Base-by-base conservation (phyloP, 441 rosid genomes). In the Gossypium schwendimanii region DNA sequence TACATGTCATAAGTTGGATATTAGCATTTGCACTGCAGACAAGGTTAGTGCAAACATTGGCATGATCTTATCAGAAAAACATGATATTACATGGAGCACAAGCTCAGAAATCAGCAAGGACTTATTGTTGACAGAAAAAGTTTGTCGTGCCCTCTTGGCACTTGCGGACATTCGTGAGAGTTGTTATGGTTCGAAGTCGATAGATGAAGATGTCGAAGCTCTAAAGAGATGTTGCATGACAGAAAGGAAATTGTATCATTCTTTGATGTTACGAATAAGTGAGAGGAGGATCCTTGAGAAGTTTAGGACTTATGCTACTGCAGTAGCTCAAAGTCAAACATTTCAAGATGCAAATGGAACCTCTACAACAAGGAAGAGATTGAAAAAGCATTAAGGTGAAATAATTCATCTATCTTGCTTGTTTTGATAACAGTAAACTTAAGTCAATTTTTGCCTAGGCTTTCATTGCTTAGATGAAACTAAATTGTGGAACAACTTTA, bases 241-340 rank as follows among this genome's bases (percentile, higher is more conserved):
- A 61, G 93, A 90, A 57, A 75, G 92, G 73, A 94, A 90, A 82
- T 20, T 85, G 53, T 85, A 86, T 76, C 91, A 91, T 79, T 88
- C 97, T 12, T 66, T 85, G 53, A 72, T 79, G 68, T 72, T 92
- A 77, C 89, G 93, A 15, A 78, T 81, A 45, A 81, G 97, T 59
- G 98, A 94, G 84, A 85, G 97, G 81, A 84, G 53, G 79, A 89
- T 94, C 73, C 81, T 94, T 10, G 86, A 80, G 80, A 88, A 86
- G 81, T 86, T 92, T 68, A 80, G 97, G 73, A 74, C 74, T 59
- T 80, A 77, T 58, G 86, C 86, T n/a, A 23, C 68, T 39, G 24
- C 49, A 62, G 72, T 65, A 54, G 62, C 55, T 53, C 58, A 17
- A n/a, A 52, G 21, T 47, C 68, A 17, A 65, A 68, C 63, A 53